Evolutionary conservation across 2,329 filamentous ascomycete species (phyloP).

Genomic region (Pochonia chlamydosporia): DNA sequence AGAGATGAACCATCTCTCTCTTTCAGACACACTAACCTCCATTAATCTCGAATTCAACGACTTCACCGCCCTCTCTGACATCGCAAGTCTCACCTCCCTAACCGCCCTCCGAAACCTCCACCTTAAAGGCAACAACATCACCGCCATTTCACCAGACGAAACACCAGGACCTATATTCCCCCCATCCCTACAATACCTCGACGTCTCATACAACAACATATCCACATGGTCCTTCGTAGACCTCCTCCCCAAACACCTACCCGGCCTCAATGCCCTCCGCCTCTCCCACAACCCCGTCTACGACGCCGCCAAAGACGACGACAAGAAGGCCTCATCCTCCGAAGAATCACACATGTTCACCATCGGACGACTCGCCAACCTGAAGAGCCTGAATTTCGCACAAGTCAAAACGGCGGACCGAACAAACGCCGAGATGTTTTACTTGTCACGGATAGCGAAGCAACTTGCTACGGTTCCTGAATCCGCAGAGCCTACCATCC

Average conservation of each 20-base stretch:
- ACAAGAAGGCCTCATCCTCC: slow-evolving; percentile 43
- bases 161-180: slow-evolving; percentile 42
- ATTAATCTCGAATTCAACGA: slow-evolving; percentile 69
- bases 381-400: slow-evolving; percentile 70
- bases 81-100: slow-evolving; percentile 48
- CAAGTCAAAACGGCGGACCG: slow-evolving; percentile 68
- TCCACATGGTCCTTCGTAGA: slow-evolving; percentile 70
- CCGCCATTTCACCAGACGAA: slow-evolving; percentile 26
- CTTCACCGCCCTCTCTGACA: slow-evolving; percentile 53
- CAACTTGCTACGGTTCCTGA: slow-evolving; percentile 61
- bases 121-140: slow-evolving; percentile 73
- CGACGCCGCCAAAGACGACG: slow-evolving; percentile 39
- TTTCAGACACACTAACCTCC: slow-evolving; percentile 51
- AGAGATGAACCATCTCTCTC: slow-evolving; percentile 26
- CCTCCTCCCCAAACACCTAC: slow-evolving; percentile 59
- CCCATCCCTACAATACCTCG: slow-evolving; percentile 54
- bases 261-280: slow-evolving; percentile 67
- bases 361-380: slow-evolving; percentile 63
- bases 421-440: slow-evolving; percentile 87
- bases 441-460: slow-evolving; percentile 75
- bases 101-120: slow-evolving; percentile 53
- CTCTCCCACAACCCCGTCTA: slow-evolving; percentile 85
- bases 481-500: slow-evolving; percentile 45
- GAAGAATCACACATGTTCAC: slow-evolving; percentile 90
- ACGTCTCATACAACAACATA: slow-evolving; percentile 68